Percentiles rank a stretch among this genome's conserved stretches.
phyloP scores from a whole-genome alignment of 257 asterid species.

The Capsicum pubescens region DNA sequence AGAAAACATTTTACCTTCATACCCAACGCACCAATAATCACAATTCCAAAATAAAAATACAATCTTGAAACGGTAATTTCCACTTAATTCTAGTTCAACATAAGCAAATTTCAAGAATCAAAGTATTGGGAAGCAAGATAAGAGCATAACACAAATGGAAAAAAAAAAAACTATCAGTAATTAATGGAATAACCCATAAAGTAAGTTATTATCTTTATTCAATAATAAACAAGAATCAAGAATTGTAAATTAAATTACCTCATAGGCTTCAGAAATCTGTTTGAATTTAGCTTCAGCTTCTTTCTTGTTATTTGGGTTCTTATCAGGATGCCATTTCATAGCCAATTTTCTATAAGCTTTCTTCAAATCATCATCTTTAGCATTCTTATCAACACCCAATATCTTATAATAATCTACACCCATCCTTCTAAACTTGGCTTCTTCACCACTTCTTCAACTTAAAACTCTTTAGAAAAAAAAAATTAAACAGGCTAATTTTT shows the following conservation, averaged over 20 bases:
- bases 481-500: too few species aligned
- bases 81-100: background rate
- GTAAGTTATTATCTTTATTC: background rate
- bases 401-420: constrained; percentile 79
- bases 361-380: constrained; percentile 80
- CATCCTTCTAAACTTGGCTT: constrained; percentile 39
- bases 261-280: constrained; percentile 88
- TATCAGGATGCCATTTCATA: constrained; percentile 94
- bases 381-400: constrained; percentile 70
- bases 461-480: too few species aligned
- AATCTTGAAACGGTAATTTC: background rate
- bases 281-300: constrained; percentile 89
- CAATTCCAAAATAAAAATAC: background rate
- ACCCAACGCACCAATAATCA: too few species aligned
- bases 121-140: background rate
- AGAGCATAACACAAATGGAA: background rate
- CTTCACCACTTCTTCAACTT: background rate
- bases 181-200: too few species aligned
- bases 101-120: constrained; percentile 17
- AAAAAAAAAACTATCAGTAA: too few species aligned
- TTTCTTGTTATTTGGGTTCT: constrained; percentile 79
- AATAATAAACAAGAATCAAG: background rate
- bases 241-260: constrained; percentile 42
- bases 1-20: too few species aligned
- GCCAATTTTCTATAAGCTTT: constrained; percentile 83